Conservation (phyloP, 2,329 filamentous ascomycete genomes). For the Colletotrichum kahawae region DNA sequence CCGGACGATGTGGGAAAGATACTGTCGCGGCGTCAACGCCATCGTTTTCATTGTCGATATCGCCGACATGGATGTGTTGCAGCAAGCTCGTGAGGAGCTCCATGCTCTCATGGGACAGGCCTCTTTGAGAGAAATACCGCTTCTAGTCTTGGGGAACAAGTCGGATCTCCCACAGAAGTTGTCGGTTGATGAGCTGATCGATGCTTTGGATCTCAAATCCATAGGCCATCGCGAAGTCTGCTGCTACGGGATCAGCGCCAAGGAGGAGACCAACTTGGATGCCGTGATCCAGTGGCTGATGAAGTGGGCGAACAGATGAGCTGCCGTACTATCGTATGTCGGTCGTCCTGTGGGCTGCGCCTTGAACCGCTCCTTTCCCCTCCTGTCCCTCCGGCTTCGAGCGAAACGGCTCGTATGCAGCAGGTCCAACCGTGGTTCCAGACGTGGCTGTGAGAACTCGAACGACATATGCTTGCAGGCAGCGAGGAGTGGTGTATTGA, state of each 20-base stretch:
- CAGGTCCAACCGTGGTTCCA: not conserved
- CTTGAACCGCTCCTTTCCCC: not conserved
- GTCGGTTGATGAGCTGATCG: slow-evolving; percentile 94
- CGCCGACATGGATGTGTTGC: slow-evolving; percentile 80
- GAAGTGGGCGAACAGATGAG: slow-evolving; percentile 79
- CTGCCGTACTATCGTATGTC: not conserved
- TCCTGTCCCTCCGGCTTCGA: not conserved
- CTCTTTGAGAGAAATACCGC: slow-evolving; percentile 84
- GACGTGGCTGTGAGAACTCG: not conserved
- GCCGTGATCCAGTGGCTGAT: slow-evolving; percentile 97
- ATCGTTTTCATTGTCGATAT: slow-evolving; percentile 99
- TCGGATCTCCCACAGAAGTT: slow-evolving; percentile 91
- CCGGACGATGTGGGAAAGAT: slow-evolving; percentile 98
- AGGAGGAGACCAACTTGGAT: slow-evolving; percentile 98
- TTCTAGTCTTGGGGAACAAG: slow-evolving; percentile 96
- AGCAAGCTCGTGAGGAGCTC: slow-evolving; percentile 89
- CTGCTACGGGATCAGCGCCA: slow-evolving; percentile 98
- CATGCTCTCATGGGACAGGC: slow-evolving; percentile 87
- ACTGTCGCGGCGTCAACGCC: slow-evolving; percentile 95
- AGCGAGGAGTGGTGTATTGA: not conserved
- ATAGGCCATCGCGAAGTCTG: slow-evolving; percentile 94
- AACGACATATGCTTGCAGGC: not conserved
- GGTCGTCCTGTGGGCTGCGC: not conserved
- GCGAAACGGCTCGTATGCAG: not conserved
- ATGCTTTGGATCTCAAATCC: slow-evolving; percentile 85